Base-by-base conservation (phyloP, 306 rosid species). In the Acacia confusa region DNA sequence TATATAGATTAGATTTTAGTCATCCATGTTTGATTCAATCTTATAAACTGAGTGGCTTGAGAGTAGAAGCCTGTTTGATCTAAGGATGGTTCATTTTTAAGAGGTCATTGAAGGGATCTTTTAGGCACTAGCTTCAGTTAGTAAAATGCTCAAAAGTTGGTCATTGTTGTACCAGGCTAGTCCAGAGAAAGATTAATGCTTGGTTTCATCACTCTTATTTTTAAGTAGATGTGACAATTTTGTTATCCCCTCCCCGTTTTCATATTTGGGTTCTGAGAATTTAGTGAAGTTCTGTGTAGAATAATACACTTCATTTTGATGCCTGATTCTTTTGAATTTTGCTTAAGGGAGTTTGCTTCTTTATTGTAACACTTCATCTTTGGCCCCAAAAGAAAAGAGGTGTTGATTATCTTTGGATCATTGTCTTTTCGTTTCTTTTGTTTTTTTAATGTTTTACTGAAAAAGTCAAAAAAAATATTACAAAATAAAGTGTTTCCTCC, bases 81-180 rank as follows among this genome's bases (percentile, higher is more conserved):
- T 11, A 68, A 41, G 25, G n/a, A 1, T 8, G 25, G 17, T 67
- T 32, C 65, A 24, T 70, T 65, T 77, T 75, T 27, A 57, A 61
- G 82, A 79, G 86, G 82, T 45, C 65, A 14, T 45, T 38, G 63
- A 72, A 67, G 75, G 72, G 79, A 22, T 76, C 68, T 74, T 76
- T n/a, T n/a, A n/a, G n/a, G n/a, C n/a, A n/a, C 44, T 12, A 25
- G 70, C 47, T 69, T 41, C 47, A 12, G 52, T 34, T 36, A 12
- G 52, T 34, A 36, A 74, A 47, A 72, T 53, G 65, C 73, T 83
- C 24, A 75, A 60, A 73, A n/a, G 58, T 63, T 61, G 67, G 79
- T 72, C 55, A 69, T 83, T 78, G 60, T 71, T 53, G 20, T 38
- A 79, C 66, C 38, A 57, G 78, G 68, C 68, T 34, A 53, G 68